A percentile compares a stretch with the other conserved stretches of the same genome.
Evolutionary conservation across 495 filamentous ascomycete genomes (phyloP).

Genomic region (Tuber umbilicatum): DNA sequence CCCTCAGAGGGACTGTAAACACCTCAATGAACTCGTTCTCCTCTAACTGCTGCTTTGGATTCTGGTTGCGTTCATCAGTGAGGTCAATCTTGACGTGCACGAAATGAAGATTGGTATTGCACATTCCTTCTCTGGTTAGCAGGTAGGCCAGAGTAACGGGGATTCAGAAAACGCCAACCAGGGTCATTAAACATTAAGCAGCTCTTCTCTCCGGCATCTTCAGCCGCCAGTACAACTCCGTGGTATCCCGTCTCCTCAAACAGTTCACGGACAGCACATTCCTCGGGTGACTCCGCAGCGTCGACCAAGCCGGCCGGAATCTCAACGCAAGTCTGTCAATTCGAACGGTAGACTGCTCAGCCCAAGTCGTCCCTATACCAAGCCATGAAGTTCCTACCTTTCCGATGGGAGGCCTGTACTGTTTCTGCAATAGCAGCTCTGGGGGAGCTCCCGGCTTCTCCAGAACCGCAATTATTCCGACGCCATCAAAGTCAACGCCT

Average conservation of each 20-base stretch:
- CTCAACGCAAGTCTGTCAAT: conserved; percentile 54
- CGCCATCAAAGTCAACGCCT: conserved; percentile 70
- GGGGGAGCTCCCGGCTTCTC: conserved; percentile 50
- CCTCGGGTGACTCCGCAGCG: conserved; percentile 67
- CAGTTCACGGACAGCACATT: conserved; percentile 79
- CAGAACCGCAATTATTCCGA: conserved; percentile 83
- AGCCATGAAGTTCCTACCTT: conserved; percentile 45
- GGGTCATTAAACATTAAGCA: conserved; percentile 74
- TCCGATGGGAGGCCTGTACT: conserved; percentile 78
- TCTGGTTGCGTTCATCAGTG: conserved; percentile 59
- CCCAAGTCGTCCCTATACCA: not conserved
- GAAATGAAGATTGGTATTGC: conserved; percentile 80
- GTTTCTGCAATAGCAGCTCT: conserved; percentile 76
- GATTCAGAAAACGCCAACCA: conserved; percentile 13
- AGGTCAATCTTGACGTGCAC: conserved; percentile 73
- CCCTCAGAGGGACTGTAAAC: conserved; percentile 62
- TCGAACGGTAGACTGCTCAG: not conserved
- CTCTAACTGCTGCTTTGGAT: conserved; percentile 67
- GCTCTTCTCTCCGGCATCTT: conserved; percentile 52
- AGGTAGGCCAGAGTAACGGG: conserved; percentile 1
- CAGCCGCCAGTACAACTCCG: conserved; percentile 49
- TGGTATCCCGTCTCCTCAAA: conserved; percentile 93
- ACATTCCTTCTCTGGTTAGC: conserved; percentile 54
- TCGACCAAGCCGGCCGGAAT: conserved; percentile 83
- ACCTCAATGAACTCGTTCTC: conserved; percentile 88